Evolutionary conservation across 2,329 filamentous ascomycete genomes (phyloP), one percentile per base, ranked within the genome.

Genomic region (Helicocarpus griseus): DNA sequence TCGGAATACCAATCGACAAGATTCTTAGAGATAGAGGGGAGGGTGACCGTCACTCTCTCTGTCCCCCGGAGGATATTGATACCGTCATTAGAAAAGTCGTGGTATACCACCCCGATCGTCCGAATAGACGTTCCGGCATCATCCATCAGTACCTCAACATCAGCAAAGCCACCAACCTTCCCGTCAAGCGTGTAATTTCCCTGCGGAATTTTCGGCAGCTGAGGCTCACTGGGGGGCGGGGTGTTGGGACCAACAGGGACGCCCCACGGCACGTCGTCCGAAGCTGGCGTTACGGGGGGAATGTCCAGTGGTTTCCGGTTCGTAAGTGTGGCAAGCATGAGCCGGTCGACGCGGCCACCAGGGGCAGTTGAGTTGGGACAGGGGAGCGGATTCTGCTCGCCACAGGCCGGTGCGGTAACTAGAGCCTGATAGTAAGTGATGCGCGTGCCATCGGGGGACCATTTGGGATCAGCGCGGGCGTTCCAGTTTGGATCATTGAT

Each of bases 401-500:
- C 73, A 52, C 74, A 77, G 0, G 65, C 66, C 0, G 73, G 74
- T 0, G 65, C 53, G 1, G 66, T 55, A 0, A 67, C 65, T 5
- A 72, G 57, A 2, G 60, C 60, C 55, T 77, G 69, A 59, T 60
- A 74, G 54, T 71, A 77, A 0, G 67, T 68, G 33, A 77, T 66
- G 1, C 61, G 56, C 0, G 72, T 76, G 4, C 68, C 66, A 54
- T 77, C 74, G 1, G 56, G 62, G 1, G 69, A 71, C 41, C 63
- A 73, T 1, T 58, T 61, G 2, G 72, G 75, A 56, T 77, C 74
- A 4, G 74, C 75, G 9, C 62, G 59, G 3, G 63, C 74, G 55
- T 77, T 77, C 75, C 75, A 77, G 24, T 73, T 65, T 0, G 73
- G 69, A 49, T 76, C 73, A 49, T 72, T 70, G n/a, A 71, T 53